These are phyloP conservation scores for Botryotinia globosa DNA, from an alignment of 2,329 filamentous ascomycete species.

Conservation along the genomic window DNA sequence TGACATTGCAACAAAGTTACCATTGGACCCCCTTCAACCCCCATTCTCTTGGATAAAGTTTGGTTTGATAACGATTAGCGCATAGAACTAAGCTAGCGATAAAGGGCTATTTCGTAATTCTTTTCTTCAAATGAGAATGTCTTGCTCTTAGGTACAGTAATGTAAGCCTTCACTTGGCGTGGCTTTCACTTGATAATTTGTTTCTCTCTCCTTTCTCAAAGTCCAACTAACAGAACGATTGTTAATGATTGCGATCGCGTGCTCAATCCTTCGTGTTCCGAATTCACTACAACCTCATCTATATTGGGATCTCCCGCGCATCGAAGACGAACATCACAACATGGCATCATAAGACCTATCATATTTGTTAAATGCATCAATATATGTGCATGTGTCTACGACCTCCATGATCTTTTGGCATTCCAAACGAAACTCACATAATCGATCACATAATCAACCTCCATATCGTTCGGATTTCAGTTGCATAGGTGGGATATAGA, in stretches of 20 bases:
- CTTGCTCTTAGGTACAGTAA: not conserved
- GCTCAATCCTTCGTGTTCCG: not conserved
- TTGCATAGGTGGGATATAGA: slow-evolving; percentile 3
- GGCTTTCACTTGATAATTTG: not conserved
- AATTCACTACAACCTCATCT: not conserved
- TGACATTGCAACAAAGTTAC: slow-evolving; percentile 4
- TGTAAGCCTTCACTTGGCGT: slow-evolving; percentile 3
- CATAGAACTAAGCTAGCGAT: not conserved
- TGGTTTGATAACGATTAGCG: not conserved
- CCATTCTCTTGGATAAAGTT: not conserved
- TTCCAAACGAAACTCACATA: slow-evolving; percentile 6
- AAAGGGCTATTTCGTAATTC: not conserved
- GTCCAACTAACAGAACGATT: not conserved
- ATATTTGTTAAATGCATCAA: slow-evolving; percentile 10
- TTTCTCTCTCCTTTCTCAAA: not conserved
- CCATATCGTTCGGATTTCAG: not conserved
- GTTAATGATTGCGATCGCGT: slow-evolving; percentile 1
- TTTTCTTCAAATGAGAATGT: not conserved
- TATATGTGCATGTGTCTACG: slow-evolving; percentile 6
- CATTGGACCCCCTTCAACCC: not conserved
- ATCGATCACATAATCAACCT: slow-evolving; percentile 4
- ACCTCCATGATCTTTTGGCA: slow-evolving; percentile 19
- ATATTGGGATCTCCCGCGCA: not conserved
- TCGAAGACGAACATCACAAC: not conserved
- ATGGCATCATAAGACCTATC: not conserved